Evolutionary conservation across 1,284 basidiomycete species (phyloP), one percentile per base, ranked within the genome.

Genomic region (Cystobasidium slooffiae): DNA sequence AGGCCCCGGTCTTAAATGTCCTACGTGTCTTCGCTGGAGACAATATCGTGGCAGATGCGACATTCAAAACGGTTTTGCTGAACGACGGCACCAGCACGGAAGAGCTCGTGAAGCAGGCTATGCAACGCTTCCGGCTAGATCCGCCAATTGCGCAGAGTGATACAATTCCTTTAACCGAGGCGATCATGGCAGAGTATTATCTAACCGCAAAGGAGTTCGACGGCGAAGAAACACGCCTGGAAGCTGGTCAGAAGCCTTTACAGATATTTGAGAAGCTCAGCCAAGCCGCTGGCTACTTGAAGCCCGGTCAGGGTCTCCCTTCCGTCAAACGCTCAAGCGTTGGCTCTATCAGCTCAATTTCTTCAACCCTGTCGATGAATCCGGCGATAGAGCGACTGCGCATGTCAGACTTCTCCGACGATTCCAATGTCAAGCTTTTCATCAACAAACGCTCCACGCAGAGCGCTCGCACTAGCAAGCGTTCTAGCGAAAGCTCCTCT

Each of bases 381-480:
- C 94, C 95, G 10, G 94, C 95, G 18, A 98, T 97, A 83, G 90
- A 89, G 78, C 91, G 92, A 79, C 84, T 97, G 46, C 89, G 91
- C 44, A 94, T 95, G 92, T 96, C 94, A 78, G 96, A 98, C 82
- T 99, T 95, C 81, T 93, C 92, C 68, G 96, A 99, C 77, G 95
- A 98, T 80, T 94, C 93, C 10, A 90, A 91, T 0, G 95, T 98
- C 83, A 98, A 97, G 83, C 92, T 98, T 82, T 98, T 96, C 83
- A 83, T 99, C 77, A 93, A 96, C 66, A 74, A 68, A 52, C 47
- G 55, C 22, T 67, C 63, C 20, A n/a, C 72, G 3, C 6, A 49
- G 18, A 3, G 16, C 37, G 31, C 49, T 12, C n/a, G 7, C 12
- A 55, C 51, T 1, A 22, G 47, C 37, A 68, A 58, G 37, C 66